Percentiles rank a stretch among this genome's conserved stretches.
phyloP scores from a whole-genome alignment of 2,329 filamentous ascomycete species.

The Calonectria pteridis region DNA sequence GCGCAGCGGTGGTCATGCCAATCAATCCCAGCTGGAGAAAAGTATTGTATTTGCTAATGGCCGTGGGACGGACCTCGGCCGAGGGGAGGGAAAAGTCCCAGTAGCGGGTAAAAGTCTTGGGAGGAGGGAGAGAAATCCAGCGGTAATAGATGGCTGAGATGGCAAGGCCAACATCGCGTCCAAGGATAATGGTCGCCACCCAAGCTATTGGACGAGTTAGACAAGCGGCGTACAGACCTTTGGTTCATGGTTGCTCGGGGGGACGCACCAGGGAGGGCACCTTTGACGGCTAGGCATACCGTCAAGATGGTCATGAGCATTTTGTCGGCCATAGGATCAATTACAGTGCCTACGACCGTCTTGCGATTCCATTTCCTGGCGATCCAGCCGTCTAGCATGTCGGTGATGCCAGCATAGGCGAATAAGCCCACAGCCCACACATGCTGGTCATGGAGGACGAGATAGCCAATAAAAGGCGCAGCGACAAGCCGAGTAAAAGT shows the following conservation, averaged over 20 bases:
- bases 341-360: slow-evolving; percentile 93
- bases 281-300: slow-evolving; percentile 85
- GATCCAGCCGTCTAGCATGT: slow-evolving; percentile 94
- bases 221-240: background rate
- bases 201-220: slow-evolving; percentile 68
- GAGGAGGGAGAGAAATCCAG: slow-evolving; percentile 92
- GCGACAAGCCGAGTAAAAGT: slow-evolving; percentile 88
- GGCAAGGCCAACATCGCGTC: slow-evolving; percentile 85
- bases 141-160: slow-evolving; percentile 94
- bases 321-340: slow-evolving; percentile 98
- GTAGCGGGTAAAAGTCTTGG: slow-evolving; percentile 92
- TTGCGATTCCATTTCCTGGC: slow-evolving; percentile 88
- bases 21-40: slow-evolving; percentile 90
- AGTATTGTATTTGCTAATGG: slow-evolving; percentile 92
- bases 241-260: background rate
- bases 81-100: slow-evolving; percentile 97
- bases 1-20: slow-evolving; percentile 84
- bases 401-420: slow-evolving; percentile 90
- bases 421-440: slow-evolving; percentile 86
- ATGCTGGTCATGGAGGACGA: slow-evolving; percentile 86
- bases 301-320: slow-evolving; percentile 94
- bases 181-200: slow-evolving; percentile 90
- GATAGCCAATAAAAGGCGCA: slow-evolving; percentile 88
- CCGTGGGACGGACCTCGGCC: slow-evolving; percentile 86
- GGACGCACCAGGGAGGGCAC: slow-evolving; percentile 78